These are phyloP conservation scores for Ceratobasidium sp. DNA, from an alignment of 1,284 basidiomycete species.

Conservation along the genomic window DNA sequence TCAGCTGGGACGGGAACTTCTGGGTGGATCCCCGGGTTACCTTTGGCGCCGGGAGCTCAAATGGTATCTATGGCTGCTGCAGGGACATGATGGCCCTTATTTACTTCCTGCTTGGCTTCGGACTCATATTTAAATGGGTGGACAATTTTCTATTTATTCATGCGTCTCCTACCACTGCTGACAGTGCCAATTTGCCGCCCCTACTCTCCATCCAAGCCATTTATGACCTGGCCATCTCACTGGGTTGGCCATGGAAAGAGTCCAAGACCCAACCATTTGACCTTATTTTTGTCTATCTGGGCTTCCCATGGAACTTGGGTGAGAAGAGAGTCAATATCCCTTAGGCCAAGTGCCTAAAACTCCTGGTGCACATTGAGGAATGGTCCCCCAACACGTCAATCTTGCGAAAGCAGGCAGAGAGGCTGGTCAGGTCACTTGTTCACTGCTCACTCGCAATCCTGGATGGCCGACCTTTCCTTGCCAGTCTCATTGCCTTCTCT, in stretches of 20 bases:
- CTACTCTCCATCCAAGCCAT: slow-evolving; percentile 51
- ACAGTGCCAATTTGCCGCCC: no score
- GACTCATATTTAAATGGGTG: slow-evolving; percentile 60
- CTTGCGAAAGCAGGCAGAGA: background rate
- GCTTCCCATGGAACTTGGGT: slow-evolving; percentile 26
- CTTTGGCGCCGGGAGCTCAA: slow-evolving; percentile 57
- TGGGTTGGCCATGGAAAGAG: slow-evolving; percentile 39
- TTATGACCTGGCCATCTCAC: slow-evolving; percentile 62
- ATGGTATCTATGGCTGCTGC: slow-evolving; percentile 55
- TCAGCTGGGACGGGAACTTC: slow-evolving; percentile 51
- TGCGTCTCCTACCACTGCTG: background rate
- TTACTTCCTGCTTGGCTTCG: slow-evolving; percentile 53
- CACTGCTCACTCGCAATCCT: slow-evolving; percentile 24
- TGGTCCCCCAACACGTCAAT: background rate
- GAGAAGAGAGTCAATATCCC: background rate
- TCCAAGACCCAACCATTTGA: slow-evolving; percentile 19
- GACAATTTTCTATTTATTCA: slow-evolving; percentile 61
- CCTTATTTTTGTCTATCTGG: slow-evolving; percentile 9
- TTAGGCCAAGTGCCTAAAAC: slow-evolving; percentile 27
- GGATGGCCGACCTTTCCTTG: background rate
- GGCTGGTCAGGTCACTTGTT: background rate
- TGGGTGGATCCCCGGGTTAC: slow-evolving; percentile 53
- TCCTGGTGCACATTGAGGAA: background rate
- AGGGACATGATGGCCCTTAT: slow-evolving; percentile 56
- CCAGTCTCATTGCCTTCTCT: background rate